Base-by-base conservation (phyloP, 2,329 filamentous ascomycete species). In the Colletotrichum kahawae region DNA sequence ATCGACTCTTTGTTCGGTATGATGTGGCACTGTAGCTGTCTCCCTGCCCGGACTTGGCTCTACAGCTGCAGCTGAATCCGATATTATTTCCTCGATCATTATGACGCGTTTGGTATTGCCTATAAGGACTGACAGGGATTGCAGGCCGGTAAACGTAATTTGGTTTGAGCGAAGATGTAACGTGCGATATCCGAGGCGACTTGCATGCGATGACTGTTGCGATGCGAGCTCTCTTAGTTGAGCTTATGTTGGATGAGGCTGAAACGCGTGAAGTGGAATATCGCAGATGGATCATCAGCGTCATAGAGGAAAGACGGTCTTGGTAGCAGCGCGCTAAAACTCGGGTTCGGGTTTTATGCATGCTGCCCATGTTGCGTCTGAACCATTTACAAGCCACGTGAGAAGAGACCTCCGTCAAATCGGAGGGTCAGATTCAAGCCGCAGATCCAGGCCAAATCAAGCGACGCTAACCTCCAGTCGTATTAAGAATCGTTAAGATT, bases 31-130 rank as follows among this genome's bases (percentile, higher is more conserved):
- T 7, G n/a, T 21, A n/a, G 10, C 5, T 51, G 43, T 51, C 10
- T 3, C n/a, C n/a, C 2, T 10, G n/a, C 43, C 1, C n/a, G n/a
- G 1, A 51, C 10, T 12, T 5, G 2, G 43, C n/a, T 51, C n/a
- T 21, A 51, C 10, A n/a, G 10, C 21, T 21, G 21, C 43, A 21
- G n/a, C 1, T 51, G 10, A n/a, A 21, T 7, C 43, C 2, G 43
- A 21, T 13, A 21, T 21, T 6, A n/a, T 51, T 9, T 51, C 43
- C n/a, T 51, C 43, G 43, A 21, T 21, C 43, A 51, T 51, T 10
- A 51, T 51, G n/a, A 5, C 5, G 13, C 3, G 43, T 51, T 21
- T 51, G 2, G 12, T 21, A 3, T 48, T 5, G 43, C 43, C 21
- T n/a, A n/a, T 21, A 51, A 4, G 6, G 43, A 51, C 2, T 21